Evolutionary conservation across 2,329 filamentous ascomycete species (phyloP).

Genomic region (Cordyceps pruinosa): DNA sequence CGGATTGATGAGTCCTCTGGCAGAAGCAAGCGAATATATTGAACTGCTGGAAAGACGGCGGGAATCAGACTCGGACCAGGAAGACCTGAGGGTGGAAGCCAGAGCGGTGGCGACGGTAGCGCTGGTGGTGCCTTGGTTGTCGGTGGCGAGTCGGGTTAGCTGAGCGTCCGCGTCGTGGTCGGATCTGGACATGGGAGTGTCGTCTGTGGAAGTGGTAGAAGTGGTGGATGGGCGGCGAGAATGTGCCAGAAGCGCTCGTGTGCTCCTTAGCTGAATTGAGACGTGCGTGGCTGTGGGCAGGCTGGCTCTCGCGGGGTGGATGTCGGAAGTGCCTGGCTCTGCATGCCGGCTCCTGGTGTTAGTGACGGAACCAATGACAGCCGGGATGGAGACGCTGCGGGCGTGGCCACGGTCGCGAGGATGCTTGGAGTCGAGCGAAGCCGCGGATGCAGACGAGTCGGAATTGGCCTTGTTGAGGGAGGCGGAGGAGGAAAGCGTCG

Average conservation of each 20-base stretch:
- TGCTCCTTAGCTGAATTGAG: slow-evolving; percentile 12
- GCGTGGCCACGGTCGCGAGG: slow-evolving; percentile 17
- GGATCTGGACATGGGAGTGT: not conserved
- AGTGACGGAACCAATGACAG: slow-evolving; percentile 26
- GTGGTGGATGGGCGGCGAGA: slow-evolving; percentile 7
- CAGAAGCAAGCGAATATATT: slow-evolving; percentile 61
- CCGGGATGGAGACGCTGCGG: slow-evolving; percentile 40
- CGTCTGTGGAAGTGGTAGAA: not conserved
- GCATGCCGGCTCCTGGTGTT: slow-evolving; percentile 51
- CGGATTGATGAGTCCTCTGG: slow-evolving; percentile 38
- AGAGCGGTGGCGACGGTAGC: slow-evolving; percentile 16
- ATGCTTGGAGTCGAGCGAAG: not conserved
- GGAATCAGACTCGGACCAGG: slow-evolving; percentile 42
- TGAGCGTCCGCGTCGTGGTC: not conserved
- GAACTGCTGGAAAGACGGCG: slow-evolving; percentile 70
- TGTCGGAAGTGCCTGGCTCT: slow-evolving; percentile 52
- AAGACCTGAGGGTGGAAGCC: slow-evolving; percentile 32
- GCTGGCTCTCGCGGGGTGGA: slow-evolving; percentile 52
- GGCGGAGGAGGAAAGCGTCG: slow-evolving; percentile 3
- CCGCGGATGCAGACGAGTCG: not conserved
- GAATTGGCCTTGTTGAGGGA: not conserved
- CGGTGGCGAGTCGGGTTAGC: not conserved
- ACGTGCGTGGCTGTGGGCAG: slow-evolving; percentile 46
- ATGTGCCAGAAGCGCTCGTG: slow-evolving; percentile 12
- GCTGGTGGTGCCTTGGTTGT: not conserved